Percentiles rank a stretch among this genome's conserved stretches.
Conservation (phyloP, 352 stramenopile genomes). For the Salisapilia sapeloensis region DNA sequence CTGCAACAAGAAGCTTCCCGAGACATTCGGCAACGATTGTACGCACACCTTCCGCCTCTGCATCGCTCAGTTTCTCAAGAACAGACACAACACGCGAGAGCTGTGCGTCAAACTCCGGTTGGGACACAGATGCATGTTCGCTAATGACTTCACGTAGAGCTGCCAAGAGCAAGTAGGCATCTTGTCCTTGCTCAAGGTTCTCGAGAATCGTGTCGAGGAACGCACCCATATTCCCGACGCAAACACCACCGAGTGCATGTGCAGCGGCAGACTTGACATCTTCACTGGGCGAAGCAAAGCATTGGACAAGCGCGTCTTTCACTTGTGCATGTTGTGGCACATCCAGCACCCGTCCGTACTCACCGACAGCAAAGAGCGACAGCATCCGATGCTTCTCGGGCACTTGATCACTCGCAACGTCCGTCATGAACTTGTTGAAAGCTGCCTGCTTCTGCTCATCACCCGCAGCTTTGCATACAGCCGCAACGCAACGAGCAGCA, state of each 20-base stretch:
- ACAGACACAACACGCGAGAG: constrained; percentile 86
- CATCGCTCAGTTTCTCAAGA: constrained; percentile 84
- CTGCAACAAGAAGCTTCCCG: constrained; percentile 86
- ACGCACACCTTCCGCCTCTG: constrained; percentile 89
- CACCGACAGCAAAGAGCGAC: constrained; percentile 87
- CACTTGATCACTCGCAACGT: constrained; percentile 32
- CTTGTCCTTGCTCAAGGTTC: constrained; percentile 78
- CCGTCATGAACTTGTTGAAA: constrained; percentile 54
- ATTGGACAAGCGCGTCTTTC: constrained; percentile 79
- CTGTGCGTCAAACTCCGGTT: constrained; percentile 58
- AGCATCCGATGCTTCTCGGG: constrained; percentile 74
- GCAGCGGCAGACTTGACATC: constrained; percentile 94
- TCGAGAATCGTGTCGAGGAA: constrained; percentile 88
- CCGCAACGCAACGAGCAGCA: constrained; percentile 85
- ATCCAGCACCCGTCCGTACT: constrained; percentile 89
- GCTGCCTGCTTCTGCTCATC: constrained; percentile 39
- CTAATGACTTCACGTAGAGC: constrained; percentile 93
- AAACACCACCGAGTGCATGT: constrained; percentile 91
- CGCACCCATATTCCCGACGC: constrained; percentile 85
- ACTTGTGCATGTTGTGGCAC: constrained; percentile 74
- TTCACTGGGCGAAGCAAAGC: constrained; percentile 78
- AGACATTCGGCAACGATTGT: constrained; percentile 97
- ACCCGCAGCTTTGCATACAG: constrained; percentile 47
- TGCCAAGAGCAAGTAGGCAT: constrained; percentile 95
- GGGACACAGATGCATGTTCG: constrained; percentile 51